Evolutionary conservation across 768 basidiomycete genomes (phyloP).

Genomic region (Pholiota conissans): DNA sequence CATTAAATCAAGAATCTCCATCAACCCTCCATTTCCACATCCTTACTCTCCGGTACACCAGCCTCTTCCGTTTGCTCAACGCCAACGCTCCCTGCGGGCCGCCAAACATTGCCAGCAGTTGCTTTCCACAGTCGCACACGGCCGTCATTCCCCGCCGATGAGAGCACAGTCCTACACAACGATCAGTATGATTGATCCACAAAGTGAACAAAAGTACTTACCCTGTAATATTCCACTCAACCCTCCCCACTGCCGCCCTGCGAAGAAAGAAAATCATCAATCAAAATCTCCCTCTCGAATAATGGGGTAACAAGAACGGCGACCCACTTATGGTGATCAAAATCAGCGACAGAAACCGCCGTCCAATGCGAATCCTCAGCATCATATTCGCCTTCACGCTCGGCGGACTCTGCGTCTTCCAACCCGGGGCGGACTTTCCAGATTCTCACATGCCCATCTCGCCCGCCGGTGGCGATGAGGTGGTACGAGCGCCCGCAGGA

Average conservation of each 20-base stretch:
- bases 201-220: slow-evolving; percentile 26
- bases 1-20: too few relatives aligned
- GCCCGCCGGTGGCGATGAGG: slow-evolving; percentile 85
- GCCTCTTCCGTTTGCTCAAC: slow-evolving; percentile 66
- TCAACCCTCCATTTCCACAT: slow-evolving; percentile 5
- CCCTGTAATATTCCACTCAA: slow-evolving; percentile 96
- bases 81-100: slow-evolving; percentile 77
- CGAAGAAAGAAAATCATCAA: slow-evolving; percentile 3
- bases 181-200: neutral
- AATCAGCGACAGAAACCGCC: slow-evolving; percentile 77
- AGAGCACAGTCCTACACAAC: slow-evolving; percentile 69
- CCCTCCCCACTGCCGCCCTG: slow-evolving; percentile 76
- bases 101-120: slow-evolving; percentile 81
- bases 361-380: slow-evolving; percentile 68
- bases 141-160: slow-evolving; percentile 83
- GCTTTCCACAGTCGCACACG: slow-evolving; percentile 85
- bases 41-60: slow-evolving; percentile 12
- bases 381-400: slow-evolving; percentile 31
- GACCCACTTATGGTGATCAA: slow-evolving; percentile 80
- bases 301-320: neutral
- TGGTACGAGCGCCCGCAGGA: slow-evolving; percentile 94
- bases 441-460: slow-evolving; percentile 88
- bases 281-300: neutral
- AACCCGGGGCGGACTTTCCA: slow-evolving; percentile 77
- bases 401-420: slow-evolving; percentile 36